Conservation (phyloP, 164 flowering plant genomes). For the Aristolochia contorta region DNA sequence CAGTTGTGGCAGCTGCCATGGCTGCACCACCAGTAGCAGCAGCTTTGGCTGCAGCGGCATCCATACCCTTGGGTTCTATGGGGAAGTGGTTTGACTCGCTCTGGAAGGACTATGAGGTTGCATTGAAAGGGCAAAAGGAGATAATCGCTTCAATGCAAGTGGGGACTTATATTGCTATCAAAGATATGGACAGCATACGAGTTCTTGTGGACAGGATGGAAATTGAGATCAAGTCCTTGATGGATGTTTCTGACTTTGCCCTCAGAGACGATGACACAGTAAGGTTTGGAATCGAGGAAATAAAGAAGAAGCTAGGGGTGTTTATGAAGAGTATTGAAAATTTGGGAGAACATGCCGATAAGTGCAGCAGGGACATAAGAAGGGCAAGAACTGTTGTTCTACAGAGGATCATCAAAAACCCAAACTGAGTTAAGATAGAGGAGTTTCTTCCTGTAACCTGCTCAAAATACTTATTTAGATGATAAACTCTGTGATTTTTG, state of each 20-base stretch:
- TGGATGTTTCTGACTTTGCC: slow-evolving; percentile 50
- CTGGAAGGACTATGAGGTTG: slow-evolving; percentile 58
- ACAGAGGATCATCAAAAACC: slow-evolving; percentile 55
- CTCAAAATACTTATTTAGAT: slow-evolving; percentile 2
- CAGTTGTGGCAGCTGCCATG: slow-evolving; percentile 81
- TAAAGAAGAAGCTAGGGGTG: slow-evolving; percentile 44
- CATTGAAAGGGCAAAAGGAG: slow-evolving; percentile 49
- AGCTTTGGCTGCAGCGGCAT: slow-evolving; percentile 66
- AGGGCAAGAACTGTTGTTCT: slow-evolving; percentile 64
- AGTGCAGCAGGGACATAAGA: slow-evolving; percentile 48
- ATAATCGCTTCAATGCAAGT: slow-evolving; percentile 47
- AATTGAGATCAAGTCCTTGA: slow-evolving; percentile 39
- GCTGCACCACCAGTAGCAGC: slow-evolving; percentile 75
- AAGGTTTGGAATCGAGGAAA: slow-evolving; percentile 63
- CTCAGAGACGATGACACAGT: slow-evolving; percentile 42
- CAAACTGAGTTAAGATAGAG: slow-evolving; percentile 19
- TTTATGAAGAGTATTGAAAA: slow-evolving; percentile 55
- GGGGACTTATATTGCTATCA: slow-evolving; percentile 44
- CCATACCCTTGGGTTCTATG: slow-evolving; percentile 68
- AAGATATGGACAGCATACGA: slow-evolving; percentile 63
- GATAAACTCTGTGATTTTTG: background rate
- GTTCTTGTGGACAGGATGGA: slow-evolving; percentile 50
- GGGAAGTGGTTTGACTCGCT: slow-evolving; percentile 77
- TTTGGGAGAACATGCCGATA: slow-evolving; percentile 48
- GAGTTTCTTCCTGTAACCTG: background rate